Conservation (phyloP, 768 basidiomycete species). For the Macrolepiota dolichaula region DNA sequence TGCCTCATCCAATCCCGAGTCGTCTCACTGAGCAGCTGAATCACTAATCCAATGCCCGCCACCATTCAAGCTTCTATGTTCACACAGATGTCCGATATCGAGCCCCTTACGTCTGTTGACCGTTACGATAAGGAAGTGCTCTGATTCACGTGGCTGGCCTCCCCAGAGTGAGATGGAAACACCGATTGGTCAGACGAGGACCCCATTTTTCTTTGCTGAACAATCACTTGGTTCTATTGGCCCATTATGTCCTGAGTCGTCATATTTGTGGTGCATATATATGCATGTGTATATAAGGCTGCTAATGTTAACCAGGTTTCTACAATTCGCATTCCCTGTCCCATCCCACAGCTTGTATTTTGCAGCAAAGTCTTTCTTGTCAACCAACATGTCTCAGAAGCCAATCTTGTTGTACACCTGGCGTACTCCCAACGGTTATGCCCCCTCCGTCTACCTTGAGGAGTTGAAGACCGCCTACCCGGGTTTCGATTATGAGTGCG, state of each 20-base stretch:
- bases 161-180: neutral
- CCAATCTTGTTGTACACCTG: conserved; percentile 51
- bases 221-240: conserved; percentile 3
- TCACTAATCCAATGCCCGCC: neutral
- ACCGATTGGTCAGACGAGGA: neutral
- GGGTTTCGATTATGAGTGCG: conserved; percentile 48
- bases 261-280: neutral
- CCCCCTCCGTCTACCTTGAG: conserved; percentile 53
- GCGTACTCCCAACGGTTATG: conserved; percentile 58
- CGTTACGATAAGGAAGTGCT: neutral
- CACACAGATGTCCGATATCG: neutral
- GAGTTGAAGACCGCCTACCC: conserved; percentile 59
- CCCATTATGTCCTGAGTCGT: neutral
- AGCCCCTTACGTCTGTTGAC: neutral
- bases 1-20: neutral
- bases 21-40: neutral
- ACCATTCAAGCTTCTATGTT: neutral
- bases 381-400: conserved; percentile 21
- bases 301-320: conserved; percentile 1
- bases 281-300: conserved; percentile 11
- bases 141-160: neutral
- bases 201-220: conserved; percentile 4
- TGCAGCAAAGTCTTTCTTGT: conserved; percentile 27
- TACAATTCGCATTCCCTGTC: neutral
- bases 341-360: conserved; percentile 2